A percentile compares a stretch with the other conserved stretches of the same genome.
phyloP scores from a whole-genome alignment of 495 filamentous ascomycete genomes.

The Trichoderma erinaceum region DNA sequence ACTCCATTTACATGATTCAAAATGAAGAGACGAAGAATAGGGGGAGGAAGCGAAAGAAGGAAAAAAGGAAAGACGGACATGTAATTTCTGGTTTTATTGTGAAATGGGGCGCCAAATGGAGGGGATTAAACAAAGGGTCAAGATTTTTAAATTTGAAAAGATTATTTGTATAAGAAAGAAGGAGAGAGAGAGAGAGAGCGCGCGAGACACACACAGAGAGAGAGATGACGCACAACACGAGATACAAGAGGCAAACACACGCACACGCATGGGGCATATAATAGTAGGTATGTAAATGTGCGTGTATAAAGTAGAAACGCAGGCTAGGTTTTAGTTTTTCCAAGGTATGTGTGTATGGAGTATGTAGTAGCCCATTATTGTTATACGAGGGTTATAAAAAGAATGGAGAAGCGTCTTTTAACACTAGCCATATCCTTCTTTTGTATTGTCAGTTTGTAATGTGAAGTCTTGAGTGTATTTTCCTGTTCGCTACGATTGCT shows the following conservation, averaged over 20 bases:
- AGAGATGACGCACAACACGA: too few relatives aligned
- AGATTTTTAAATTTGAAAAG: neutral
- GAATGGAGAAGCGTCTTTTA: neutral
- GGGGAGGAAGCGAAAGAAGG: neutral
- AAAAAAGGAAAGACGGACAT: neutral
- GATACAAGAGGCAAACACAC: too few relatives aligned
- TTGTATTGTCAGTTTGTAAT: neutral
- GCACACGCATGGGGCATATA: too few relatives aligned
- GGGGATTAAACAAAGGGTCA: neutral
- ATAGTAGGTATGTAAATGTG: neutral
- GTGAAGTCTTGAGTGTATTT: neutral
- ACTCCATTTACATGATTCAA: neutral
- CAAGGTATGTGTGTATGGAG: neutral
- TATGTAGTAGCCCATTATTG: neutral
- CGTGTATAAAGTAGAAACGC: neutral
- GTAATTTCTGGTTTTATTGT: neutral
- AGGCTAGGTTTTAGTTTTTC: neutral
- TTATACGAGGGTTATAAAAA: neutral
- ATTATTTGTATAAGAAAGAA: slow-evolving; percentile 1
- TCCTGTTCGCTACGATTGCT: neutral
- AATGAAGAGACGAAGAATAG: neutral
- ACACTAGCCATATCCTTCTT: neutral
- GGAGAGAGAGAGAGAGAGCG: neutral
- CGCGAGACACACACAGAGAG: neutral
- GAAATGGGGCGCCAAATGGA: neutral